phyloP scores from a whole-genome alignment of 2,329 filamentous ascomycete species.

The Monosporascus sp. region DNA sequence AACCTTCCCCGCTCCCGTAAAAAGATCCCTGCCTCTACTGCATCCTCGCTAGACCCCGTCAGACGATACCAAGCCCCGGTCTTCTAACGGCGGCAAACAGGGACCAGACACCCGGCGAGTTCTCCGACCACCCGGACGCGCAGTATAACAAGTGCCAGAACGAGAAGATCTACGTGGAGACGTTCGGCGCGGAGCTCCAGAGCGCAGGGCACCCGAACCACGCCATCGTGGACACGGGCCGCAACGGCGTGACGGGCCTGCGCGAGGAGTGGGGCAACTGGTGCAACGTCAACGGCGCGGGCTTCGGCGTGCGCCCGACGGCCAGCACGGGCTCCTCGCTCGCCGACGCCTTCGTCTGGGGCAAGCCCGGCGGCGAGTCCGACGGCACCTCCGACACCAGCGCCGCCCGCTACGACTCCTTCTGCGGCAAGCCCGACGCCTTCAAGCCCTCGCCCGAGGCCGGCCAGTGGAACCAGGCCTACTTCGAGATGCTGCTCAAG shows the following conservation, averaged over 20 bases:
- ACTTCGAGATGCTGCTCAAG: slow-evolving; percentile 53
- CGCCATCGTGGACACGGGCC: slow-evolving; percentile 30
- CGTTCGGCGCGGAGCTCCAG: slow-evolving; percentile 62
- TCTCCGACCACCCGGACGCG: slow-evolving; percentile 30
- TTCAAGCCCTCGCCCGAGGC: slow-evolving; percentile 66
- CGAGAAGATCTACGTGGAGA: slow-evolving; percentile 53
- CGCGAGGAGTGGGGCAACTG: slow-evolving; percentile 51
- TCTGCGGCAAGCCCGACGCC: slow-evolving; percentile 51
- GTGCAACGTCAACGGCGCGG: slow-evolving; percentile 56
- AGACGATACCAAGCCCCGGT: too few relatives aligned
- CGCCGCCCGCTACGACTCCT: slow-evolving; percentile 45
- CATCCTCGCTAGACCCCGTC: too few relatives aligned
- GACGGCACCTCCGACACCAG: slow-evolving; percentile 35
- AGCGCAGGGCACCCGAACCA: slow-evolving; percentile 39
- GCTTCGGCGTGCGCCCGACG: slow-evolving; percentile 54
- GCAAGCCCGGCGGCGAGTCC: slow-evolving; percentile 55
- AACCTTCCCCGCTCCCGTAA: too few relatives aligned
- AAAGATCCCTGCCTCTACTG: too few relatives aligned
- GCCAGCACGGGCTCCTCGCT: slow-evolving; percentile 48
- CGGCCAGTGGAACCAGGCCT: slow-evolving; percentile 64
- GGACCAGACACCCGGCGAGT: slow-evolving; percentile 28
- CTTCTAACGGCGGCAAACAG: slow-evolving; percentile 2
- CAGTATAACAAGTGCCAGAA: slow-evolving; percentile 49
- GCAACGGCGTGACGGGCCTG: slow-evolving; percentile 45
- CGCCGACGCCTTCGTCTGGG: slow-evolving; percentile 58